Evolutionary conservation across 352 stramenopile genomes (phyloP), one percentile per base, ranked within the genome.

Genomic region (Pythium sukuiense): DNA sequence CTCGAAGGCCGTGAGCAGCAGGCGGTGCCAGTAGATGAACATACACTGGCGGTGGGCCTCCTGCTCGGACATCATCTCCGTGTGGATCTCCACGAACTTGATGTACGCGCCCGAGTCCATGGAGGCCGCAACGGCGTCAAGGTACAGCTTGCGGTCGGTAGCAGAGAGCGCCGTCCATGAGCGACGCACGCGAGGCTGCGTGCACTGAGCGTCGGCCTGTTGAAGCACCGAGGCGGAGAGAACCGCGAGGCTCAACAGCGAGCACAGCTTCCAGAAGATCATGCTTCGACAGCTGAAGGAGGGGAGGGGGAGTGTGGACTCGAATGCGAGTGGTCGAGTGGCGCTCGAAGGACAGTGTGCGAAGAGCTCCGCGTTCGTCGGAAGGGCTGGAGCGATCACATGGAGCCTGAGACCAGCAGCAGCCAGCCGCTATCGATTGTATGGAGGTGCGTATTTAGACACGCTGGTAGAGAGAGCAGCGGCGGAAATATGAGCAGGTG

Each of bases 11-110:
- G 80, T 37, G 2, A 95, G 73, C 18, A 93, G 75, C 9, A 81
- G 58, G 9, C 85, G 81, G 59, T 93, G 85, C 87, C 87, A 95
- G 71, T 89, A 92, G 54, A 90, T 76, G 71, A 93, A 93, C 79
- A 92, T 90, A 56, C 83, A 92, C 70, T 83, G 73, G 16, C 59
- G 48, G 59, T 81, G 69, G 27, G 61, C 71, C 33, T 76, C 61
- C 43, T 54, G 53, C 57, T 72, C 71, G 8, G 59, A 65, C 57
- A 74, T 68, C 27, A 65, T 68, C 46, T 77, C 74, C 1, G 67
- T 66, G 49, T 76, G 71, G 24, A 75, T 65, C 26, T 69, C 69
- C 14, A 77, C 64, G 57, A 77, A 77, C 24, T 70, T 56, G 24
- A 57, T 33, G 50, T 75, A 76, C 49, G 55, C 61, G 52, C 72